These are phyloP conservation scores for barrel medic (Medicago truncatula) DNA, from an alignment of 306 rosid genomes.

Conservation along the genomic window DNA sequence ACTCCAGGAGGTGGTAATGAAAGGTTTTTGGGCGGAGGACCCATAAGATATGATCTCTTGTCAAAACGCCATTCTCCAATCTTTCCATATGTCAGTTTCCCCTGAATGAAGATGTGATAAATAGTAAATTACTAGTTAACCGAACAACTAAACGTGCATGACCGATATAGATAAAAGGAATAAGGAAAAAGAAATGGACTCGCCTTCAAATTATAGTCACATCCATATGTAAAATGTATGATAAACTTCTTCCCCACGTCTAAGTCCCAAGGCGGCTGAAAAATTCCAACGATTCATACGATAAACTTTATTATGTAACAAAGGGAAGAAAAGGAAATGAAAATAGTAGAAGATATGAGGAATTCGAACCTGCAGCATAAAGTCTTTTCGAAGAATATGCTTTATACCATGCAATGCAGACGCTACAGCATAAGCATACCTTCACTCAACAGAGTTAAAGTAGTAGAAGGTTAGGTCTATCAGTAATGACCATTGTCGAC, in stretches of 20 bases:
- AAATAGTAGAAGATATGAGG: constrained; percentile 21
- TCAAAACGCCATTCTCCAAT: constrained; percentile 95
- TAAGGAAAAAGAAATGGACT: constrained; percentile 35
- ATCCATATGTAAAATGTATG: constrained; percentile 88
- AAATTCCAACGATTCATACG: constrained; percentile 29
- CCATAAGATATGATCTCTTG: constrained; percentile 82
- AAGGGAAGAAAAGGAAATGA: constrained; percentile 6
- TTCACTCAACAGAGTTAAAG: constrained; percentile 46
- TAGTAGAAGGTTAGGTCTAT: constrained; percentile 41
- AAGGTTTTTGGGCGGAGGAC: constrained; percentile 85
- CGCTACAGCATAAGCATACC: constrained; percentile 97
- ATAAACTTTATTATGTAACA: constrained; percentile 33
- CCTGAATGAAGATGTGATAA: constrained; percentile 52
- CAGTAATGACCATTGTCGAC: constrained; percentile 32
- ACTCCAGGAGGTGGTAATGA: constrained; percentile 90
- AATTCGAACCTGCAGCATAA: constrained; percentile 82
- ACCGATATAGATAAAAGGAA: constrained; percentile 2
- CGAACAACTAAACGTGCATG: constrained; percentile 13
- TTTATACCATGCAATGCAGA: constrained; percentile 88
- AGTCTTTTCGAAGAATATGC: constrained; percentile 77
- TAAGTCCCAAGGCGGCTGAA: constrained; percentile 96
- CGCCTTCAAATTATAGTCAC: constrained; percentile 83
- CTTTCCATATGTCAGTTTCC: constrained; percentile 80
- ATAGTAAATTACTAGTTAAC: constrained; percentile 17
- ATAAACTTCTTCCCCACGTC: constrained; percentile 61